These are phyloP conservation scores for Phallus indusiatus DNA, from an alignment of 768 basidiomycete genomes.

Conservation along the genomic window DNA sequence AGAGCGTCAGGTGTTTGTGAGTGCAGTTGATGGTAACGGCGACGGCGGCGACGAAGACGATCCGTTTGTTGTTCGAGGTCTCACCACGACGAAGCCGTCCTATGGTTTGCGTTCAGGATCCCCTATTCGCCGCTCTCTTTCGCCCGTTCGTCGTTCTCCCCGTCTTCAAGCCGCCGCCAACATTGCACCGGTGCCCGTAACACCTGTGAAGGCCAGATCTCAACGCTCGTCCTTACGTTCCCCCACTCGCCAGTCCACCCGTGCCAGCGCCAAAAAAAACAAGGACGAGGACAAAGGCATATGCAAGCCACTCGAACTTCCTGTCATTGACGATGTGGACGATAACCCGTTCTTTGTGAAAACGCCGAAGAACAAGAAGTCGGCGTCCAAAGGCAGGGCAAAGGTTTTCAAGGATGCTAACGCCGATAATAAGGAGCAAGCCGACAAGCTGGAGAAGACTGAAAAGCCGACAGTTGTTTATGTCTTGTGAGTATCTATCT, in stretches of 20 bases:
- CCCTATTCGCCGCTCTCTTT: conserved; percentile 49
- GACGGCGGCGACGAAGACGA: neutral
- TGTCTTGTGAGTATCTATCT: neutral
- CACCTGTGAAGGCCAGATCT: conserved; percentile 30
- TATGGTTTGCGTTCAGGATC: neutral
- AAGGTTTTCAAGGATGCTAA: neutral
- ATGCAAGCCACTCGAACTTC: neutral
- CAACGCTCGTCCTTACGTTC: conserved; percentile 32
- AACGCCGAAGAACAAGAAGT: neutral
- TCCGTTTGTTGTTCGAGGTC: neutral
- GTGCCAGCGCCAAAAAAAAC: conserved; percentile 50
- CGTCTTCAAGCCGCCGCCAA: conserved; percentile 18
- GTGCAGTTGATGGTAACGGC: neutral
- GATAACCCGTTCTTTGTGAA: neutral
- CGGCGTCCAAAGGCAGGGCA: neutral
- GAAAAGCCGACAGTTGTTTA: neutral
- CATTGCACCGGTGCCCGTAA: conserved; percentile 25
- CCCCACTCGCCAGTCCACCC: neutral
- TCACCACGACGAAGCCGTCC: neutral
- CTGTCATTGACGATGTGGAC: neutral
- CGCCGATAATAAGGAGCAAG: neutral
- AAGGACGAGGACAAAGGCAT: conserved; percentile 19
- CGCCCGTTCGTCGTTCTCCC: conserved; percentile 57
- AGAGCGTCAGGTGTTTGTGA: neutral
- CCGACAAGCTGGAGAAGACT: neutral